phyloP scores from a whole-genome alignment of 1,139 yeast species.

The Yamadazyma taylorii region DNA sequence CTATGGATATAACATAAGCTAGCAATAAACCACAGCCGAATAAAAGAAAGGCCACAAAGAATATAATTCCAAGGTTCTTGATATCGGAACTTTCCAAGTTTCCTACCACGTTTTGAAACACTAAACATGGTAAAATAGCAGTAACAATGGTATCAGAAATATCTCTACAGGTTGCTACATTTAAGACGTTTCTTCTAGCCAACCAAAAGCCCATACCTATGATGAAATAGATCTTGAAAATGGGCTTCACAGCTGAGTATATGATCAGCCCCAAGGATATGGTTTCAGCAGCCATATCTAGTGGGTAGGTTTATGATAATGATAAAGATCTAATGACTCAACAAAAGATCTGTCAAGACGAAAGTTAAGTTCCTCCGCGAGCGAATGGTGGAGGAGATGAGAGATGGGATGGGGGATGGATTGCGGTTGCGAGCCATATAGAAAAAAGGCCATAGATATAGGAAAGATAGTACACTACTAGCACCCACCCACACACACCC shows the following conservation, averaged over 20 bases:
- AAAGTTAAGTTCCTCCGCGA: too few species aligned
- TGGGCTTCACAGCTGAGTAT: slow-evolving; percentile 82
- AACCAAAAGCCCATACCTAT: slow-evolving; percentile 67
- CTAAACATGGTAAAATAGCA: slow-evolving; percentile 74
- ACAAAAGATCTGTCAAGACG: too few species aligned
- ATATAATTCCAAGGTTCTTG: slow-evolving; percentile 71
- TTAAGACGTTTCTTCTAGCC: slow-evolving; percentile 64
- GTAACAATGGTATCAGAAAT: slow-evolving; percentile 71
- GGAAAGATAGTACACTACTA: too few species aligned
- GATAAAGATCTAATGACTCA: too few species aligned
- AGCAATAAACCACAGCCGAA: slow-evolving; percentile 39
- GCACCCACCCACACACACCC: too few species aligned
- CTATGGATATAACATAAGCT: slow-evolving; percentile 32
- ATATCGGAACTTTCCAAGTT: slow-evolving; percentile 72
- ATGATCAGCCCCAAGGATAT: slow-evolving; percentile 65
- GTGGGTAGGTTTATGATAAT: neutral
- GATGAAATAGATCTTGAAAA: slow-evolving; percentile 79
- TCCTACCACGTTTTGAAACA: slow-evolving; percentile 72
- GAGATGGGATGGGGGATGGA: too few species aligned
- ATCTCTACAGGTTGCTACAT: slow-evolving; percentile 73
- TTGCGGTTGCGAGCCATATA: too few species aligned
- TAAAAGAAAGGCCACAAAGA: slow-evolving; percentile 52
- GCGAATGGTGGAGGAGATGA: too few species aligned
- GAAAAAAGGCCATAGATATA: too few species aligned
- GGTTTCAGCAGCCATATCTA: neutral